phyloP scores from a whole-genome alignment of 1,284 basidiomycete species.

The Pseudozyma tsukubaensis region DNA sequence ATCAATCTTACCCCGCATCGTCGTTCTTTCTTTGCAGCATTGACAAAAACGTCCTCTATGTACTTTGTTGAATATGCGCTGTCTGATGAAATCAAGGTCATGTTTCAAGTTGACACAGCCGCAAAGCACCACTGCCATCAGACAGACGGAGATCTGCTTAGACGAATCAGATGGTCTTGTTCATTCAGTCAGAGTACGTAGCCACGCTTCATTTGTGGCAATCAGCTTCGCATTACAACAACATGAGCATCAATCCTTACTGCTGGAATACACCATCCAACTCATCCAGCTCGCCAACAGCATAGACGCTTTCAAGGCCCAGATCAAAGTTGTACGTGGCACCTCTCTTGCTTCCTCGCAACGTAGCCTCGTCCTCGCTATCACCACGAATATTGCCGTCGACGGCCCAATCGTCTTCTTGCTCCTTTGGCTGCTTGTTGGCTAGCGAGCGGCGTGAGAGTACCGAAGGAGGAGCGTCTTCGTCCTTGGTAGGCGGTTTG shows the following conservation, averaged over 20 bases:
- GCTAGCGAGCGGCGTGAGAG: conserved; percentile 5
- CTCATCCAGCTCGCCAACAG: conserved; percentile 56
- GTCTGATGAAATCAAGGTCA: too few species aligned
- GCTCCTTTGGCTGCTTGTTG: conserved; percentile 6
- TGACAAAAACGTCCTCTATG: too few species aligned
- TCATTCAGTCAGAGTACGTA: too few species aligned
- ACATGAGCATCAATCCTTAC: background rate
- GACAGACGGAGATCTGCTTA: too few species aligned
- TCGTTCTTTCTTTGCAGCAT: too few species aligned
- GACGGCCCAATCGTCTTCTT: conserved; percentile 33
- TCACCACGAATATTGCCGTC: conserved; percentile 30
- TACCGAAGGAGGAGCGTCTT: conserved; percentile 36
- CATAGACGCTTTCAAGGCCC: conserved; percentile 69
- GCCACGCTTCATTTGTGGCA: background rate
- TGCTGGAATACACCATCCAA: conserved; percentile 47
- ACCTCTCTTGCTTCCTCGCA: conserved; percentile 56
- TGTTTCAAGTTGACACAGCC: too few species aligned
- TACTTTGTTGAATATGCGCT: too few species aligned
- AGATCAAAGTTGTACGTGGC: conserved; percentile 70
- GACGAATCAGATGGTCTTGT: too few species aligned
- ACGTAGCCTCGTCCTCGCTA: conserved; percentile 1
- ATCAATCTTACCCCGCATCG: conserved; percentile 1
- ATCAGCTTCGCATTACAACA: background rate
- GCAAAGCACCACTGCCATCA: too few species aligned
- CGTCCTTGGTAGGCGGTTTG: conserved; percentile 33